These are phyloP conservation scores for Lodderomyces theae DNA, from an alignment of 1,139 yeast species.

Conservation along the genomic window DNA sequence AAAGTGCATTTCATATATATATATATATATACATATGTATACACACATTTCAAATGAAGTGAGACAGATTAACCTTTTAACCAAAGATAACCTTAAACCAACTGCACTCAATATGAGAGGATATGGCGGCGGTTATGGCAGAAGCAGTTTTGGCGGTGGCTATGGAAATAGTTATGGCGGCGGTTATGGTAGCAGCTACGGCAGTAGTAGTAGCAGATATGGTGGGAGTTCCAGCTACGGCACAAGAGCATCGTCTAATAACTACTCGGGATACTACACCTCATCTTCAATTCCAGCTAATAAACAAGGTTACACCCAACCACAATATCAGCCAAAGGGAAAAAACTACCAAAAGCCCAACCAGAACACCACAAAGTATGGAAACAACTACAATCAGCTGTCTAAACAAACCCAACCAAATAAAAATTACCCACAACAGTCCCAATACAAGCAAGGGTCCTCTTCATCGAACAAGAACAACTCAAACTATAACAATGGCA, in stretches of 20 bases:
- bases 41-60: too few species aligned
- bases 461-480: background rate
- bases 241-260: background rate
- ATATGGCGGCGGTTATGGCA: conserved; percentile 4
- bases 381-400: background rate
- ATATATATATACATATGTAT: too few species aligned
- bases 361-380: background rate
- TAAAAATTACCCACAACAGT: background rate
- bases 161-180: conserved; percentile 5
- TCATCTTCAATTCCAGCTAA: background rate
- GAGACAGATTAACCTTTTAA: too few species aligned
- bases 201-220: conserved; percentile 3
- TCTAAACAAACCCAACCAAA: background rate
- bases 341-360: background rate
- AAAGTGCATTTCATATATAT: too few species aligned
- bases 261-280: background rate
- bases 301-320: background rate
- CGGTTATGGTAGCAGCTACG: conserved; percentile 1
- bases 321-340: background rate
- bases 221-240: background rate
- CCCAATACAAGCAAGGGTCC: background rate
- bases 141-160: background rate
- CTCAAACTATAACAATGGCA: background rate
- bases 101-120: background rate
- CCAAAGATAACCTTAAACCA: too few species aligned